phyloP scores from a whole-genome alignment of 306 rosid genomes.

The Pterocarpus macrocarpus region DNA sequence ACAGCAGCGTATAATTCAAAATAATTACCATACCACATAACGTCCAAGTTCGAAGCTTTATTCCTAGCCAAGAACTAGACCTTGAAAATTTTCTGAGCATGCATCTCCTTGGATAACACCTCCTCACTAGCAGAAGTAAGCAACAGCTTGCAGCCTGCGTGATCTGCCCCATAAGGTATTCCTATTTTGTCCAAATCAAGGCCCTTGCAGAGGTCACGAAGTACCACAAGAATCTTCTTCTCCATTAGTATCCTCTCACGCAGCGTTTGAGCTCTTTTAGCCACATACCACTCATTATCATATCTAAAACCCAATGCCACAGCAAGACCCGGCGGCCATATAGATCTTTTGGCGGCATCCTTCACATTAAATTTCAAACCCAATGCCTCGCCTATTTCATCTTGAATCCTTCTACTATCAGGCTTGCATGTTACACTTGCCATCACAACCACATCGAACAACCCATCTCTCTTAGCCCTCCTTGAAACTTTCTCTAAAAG shows the following conservation, averaged over 20 bases:
- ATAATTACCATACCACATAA: background rate
- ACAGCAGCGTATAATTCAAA: background rate
- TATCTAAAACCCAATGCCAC: background rate
- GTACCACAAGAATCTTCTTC: background rate
- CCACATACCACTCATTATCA: background rate
- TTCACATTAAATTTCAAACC: background rate
- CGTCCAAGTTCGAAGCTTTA: background rate
- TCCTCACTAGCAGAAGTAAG: background rate
- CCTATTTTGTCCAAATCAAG: conserved; percentile 25
- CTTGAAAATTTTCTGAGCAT: background rate
- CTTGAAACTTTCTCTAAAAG: background rate
- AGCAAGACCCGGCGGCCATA: background rate
- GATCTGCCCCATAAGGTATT: conserved; percentile 9
- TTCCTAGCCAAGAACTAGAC: background rate
- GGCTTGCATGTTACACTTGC: background rate
- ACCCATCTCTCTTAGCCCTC: background rate
- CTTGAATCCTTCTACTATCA: background rate
- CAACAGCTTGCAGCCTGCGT: background rate
- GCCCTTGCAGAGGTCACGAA: background rate
- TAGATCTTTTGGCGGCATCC: background rate
- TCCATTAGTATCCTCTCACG: background rate
- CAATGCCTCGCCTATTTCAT: background rate
- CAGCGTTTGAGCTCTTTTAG: background rate
- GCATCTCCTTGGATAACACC: conserved; percentile 10
- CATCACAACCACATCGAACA: background rate